Evolutionary conservation across 139 green algal species (phyloP), one percentile per base, ranked within the genome.

Genomic region (Chlamydomonas urium): DNA sequence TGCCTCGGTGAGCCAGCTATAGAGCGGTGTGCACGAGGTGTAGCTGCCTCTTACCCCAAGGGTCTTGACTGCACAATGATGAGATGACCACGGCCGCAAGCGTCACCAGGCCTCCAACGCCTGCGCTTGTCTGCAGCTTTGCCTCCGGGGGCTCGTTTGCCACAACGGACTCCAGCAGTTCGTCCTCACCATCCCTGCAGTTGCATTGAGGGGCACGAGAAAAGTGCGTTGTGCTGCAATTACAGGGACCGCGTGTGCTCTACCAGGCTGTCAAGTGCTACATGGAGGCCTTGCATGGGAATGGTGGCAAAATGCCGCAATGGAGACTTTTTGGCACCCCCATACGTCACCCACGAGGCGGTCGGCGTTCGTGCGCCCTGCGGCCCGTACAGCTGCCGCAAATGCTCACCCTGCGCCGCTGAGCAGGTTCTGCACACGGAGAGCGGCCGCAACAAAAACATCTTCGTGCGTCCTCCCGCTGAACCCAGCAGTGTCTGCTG

Each of bases 161-260:
- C 38, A 83, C 50, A 14, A 79, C 34, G 28, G 37, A 35, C 4
- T 79, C 59, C 2, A 83, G 19, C 31, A 79, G 3, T 38, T 83
- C 77, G 29, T 71, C 72, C 53, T 79, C 74, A 26, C 66, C 66
- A 45, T 75, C 66, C 6, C 74, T 79, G 69, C 23, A 67, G 32
- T 23, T 42, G 24, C 33, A 67, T 31, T 14, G 10, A 65, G 28
- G 8, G 19, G 28, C 28, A 65, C 19, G 28, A 32, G 19, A 65
- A 26, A 56, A 56, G n/a, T n/a, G n/a, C n/a, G n/a, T n/a, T n/a
- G n/a, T n/a, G n/a, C n/a, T n/a, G n/a, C n/a, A n/a, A n/a, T n/a
- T n/a, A n/a, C n/a, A n/a, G n/a, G n/a, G n/a, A n/a, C n/a, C n/a
- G n/a, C n/a, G n/a, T n/a, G n/a, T n/a, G n/a, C n/a, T n/a, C n/a